Percentiles rank a stretch among this genome's conserved stretches.
Conservation (phyloP, 2,329 filamentous ascomycete genomes). For the Phaeomoniella chlamydospora region DNA sequence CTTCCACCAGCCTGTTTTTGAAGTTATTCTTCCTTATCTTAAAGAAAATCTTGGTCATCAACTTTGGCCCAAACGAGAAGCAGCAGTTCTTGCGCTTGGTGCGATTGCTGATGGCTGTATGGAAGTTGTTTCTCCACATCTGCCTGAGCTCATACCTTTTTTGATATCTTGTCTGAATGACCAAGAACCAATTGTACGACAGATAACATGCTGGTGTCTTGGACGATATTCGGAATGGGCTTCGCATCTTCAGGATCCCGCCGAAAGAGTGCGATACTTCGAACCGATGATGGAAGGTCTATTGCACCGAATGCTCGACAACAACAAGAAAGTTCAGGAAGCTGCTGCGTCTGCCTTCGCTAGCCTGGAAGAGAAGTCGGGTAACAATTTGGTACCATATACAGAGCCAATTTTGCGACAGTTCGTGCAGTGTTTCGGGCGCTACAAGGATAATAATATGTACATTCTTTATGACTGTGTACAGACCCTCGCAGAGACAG, state of each 20-base stretch:
- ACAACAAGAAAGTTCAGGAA: slow-evolving; percentile 96
- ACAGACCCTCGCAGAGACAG: slow-evolving; percentile 85
- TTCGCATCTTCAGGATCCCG: slow-evolving; percentile 52
- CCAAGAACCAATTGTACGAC: slow-evolving; percentile 74
- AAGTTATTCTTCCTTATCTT: slow-evolving; percentile 82
- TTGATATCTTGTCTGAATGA: slow-evolving; percentile 77
- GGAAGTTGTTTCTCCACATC: slow-evolving; percentile 73
- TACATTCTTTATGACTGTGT: slow-evolving; percentile 98
- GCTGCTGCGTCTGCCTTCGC: slow-evolving; percentile 92
- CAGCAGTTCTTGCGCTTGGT: slow-evolving; percentile 83
- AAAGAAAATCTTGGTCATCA: slow-evolving; percentile 75
- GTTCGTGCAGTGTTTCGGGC: slow-evolving; percentile 79
- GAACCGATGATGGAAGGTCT: slow-evolving; percentile 97
- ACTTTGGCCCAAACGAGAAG: slow-evolving; percentile 87
- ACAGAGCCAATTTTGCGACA: slow-evolving; percentile 81
- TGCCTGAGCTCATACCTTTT: slow-evolving; percentile 81
- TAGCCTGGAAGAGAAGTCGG: slow-evolving; percentile 86
- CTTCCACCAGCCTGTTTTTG: slow-evolving; percentile 77
- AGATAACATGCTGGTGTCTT: slow-evolving; percentile 96
- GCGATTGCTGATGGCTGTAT: slow-evolving; percentile 93
- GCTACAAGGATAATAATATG: slow-evolving; percentile 98
- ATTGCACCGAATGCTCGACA: slow-evolving; percentile 83
- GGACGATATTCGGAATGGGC: slow-evolving; percentile 91
- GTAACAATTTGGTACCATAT: slow-evolving; percentile 66
- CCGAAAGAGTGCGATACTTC: slow-evolving; percentile 64